Evolutionary conservation across 306 rosid species (phyloP).

Genomic region (Lablab purpureus): DNA sequence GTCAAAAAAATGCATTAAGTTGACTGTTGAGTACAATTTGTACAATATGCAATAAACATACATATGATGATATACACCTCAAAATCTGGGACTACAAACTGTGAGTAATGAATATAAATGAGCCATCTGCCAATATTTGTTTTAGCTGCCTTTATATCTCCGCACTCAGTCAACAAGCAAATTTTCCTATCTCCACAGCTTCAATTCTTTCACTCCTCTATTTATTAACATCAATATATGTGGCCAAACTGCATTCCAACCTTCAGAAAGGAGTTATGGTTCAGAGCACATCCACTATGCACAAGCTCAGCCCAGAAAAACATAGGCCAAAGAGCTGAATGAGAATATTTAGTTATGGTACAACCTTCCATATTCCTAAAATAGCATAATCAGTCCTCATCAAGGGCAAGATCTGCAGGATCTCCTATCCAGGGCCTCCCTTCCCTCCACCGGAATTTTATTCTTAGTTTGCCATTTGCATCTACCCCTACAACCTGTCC

Average conservation of each 20-base stretch:
- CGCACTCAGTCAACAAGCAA: slow-evolving; percentile 50
- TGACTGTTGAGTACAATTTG: slow-evolving; percentile 58
- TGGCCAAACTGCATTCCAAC: slow-evolving; percentile 47
- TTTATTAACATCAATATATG: slow-evolving; percentile 55
- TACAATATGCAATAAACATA: slow-evolving; percentile 59
- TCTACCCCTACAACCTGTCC: slow-evolving; percentile 95
- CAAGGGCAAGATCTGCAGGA: slow-evolving; percentile 86
- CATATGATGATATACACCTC: slow-evolving; percentile 59
- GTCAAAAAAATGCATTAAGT: slow-evolving; percentile 49
- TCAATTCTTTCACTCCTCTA: slow-evolving; percentile 46
- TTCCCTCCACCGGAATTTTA: slow-evolving; percentile 97
- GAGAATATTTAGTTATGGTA: slow-evolving; percentile 49
- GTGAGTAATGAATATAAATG: slow-evolving; percentile 66
- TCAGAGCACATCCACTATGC: slow-evolving; percentile 43
- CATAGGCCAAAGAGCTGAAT: slow-evolving; percentile 47
- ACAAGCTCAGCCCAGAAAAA: slow-evolving; percentile 46
- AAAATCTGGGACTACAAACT: slow-evolving; percentile 66
- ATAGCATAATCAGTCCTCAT: slow-evolving; percentile 55
- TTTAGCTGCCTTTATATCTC: slow-evolving; percentile 50
- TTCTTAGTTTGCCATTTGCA: slow-evolving; percentile 91
- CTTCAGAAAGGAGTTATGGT: slow-evolving; percentile 32
- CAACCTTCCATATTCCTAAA: slow-evolving; percentile 46
- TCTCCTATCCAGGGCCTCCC: slow-evolving; percentile 98
- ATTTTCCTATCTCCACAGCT: slow-evolving; percentile 45
- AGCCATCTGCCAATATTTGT: slow-evolving; percentile 53